Percentiles rank a stretch among this genome's conserved stretches.
phyloP scores from a whole-genome alignment of 805 yeast genomes.

The Starmera quercuum region DNA sequence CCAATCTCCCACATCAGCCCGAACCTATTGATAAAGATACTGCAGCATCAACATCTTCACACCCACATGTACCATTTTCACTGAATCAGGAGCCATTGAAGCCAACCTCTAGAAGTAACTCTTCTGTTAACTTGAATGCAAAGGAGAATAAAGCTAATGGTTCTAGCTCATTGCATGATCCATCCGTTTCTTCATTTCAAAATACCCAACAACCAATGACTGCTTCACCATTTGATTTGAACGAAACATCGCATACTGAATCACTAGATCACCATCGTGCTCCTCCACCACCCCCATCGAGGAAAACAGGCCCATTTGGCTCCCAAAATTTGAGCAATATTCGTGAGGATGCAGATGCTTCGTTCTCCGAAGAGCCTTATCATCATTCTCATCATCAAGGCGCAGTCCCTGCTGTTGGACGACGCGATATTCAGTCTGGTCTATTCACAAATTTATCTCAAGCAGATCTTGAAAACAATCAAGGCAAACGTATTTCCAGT shows the following conservation, averaged over 20 bases:
- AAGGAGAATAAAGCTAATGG: too few relatives aligned
- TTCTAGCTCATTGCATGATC: too few relatives aligned
- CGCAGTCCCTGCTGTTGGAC: conserved; percentile 3
- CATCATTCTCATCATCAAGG: conserved; percentile 10
- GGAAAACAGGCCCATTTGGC: conserved; percentile 30
- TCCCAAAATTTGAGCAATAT: conserved; percentile 20
- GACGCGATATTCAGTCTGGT: conserved; percentile 38
- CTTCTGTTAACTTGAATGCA: conserved; percentile 5
- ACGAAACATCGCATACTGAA: too few relatives aligned
- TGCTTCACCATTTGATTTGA: not conserved
- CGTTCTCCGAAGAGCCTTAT: conserved; percentile 7
- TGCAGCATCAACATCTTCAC: conserved; percentile 1
- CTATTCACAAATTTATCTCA: conserved; percentile 37
- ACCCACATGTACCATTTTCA: conserved; percentile 14
- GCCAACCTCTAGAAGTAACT: conserved; percentile 22
- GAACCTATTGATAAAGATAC: conserved; percentile 8
- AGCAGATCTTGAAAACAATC: conserved; percentile 22
- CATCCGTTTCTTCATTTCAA: too few relatives aligned
- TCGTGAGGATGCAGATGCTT: conserved; percentile 21
- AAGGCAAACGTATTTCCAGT: conserved; percentile 18
- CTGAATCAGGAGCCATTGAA: conserved; percentile 27
- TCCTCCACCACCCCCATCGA: conserved; percentile 53
- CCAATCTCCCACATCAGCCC: conserved; percentile 11
- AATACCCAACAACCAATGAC: conserved; percentile 11
- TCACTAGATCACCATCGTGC: conserved; percentile 26